Conservation (phyloP, 176 grass and related monocot genomes). For the Cenchrus fungigraminus region DNA sequence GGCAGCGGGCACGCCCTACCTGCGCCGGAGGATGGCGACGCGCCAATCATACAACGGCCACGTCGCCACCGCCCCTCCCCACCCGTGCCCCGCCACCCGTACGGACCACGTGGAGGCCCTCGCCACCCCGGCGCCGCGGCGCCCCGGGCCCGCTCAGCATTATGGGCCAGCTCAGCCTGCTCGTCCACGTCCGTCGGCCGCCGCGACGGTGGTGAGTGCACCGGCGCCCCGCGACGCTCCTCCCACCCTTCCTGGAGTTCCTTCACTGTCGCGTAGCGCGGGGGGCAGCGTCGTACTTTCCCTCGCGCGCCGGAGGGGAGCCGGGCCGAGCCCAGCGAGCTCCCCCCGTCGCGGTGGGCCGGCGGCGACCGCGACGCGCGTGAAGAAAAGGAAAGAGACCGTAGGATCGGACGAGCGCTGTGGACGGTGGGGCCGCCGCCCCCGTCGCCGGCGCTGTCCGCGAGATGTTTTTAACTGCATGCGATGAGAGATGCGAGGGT, state of each 20-base stretch:
- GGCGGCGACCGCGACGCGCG: constrained; percentile 34
- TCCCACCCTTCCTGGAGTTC: neutral
- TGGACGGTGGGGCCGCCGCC: neutral
- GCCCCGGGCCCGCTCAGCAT: neutral
- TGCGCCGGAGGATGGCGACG: constrained; percentile 34
- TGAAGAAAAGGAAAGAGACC: constrained; percentile 30
- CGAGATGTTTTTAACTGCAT: constrained; percentile 44
- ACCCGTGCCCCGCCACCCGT: constrained; percentile 33
- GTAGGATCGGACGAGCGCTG: neutral
- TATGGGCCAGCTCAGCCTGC: neutral
- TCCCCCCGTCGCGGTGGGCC: neutral
- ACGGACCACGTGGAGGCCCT: constrained; percentile 45
- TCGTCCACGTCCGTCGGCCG: neutral
- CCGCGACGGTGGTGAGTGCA: neutral
- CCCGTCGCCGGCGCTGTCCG: neutral
- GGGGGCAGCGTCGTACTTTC: constrained; percentile 39
- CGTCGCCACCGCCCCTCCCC: constrained; percentile 16
- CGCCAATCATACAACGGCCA: constrained; percentile 48
- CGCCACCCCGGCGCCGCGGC: neutral
- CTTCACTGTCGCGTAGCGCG: constrained; percentile 28
- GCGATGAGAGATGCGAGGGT: neutral
- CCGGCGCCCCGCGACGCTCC: neutral
- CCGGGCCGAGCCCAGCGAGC: neutral
- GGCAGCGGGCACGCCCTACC: constrained; percentile 14
- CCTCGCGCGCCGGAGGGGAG: neutral